Base-by-base conservation (phyloP, 192 early-diverging fungal genomes). In the Geranomyces variabilis region DNA sequence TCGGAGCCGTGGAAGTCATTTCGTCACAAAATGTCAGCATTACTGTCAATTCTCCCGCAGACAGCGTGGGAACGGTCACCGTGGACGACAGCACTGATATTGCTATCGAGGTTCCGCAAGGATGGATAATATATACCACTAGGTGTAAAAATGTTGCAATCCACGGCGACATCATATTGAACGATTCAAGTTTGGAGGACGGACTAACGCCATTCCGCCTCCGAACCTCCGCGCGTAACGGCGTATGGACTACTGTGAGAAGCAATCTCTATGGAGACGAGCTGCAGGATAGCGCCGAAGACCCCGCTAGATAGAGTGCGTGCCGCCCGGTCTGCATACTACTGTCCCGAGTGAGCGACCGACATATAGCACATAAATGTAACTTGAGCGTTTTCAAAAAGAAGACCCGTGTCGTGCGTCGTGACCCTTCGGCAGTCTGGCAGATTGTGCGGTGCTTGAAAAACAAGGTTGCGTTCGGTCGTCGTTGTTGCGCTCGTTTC, bases 1-100 rank as follows among this genome's bases (percentile, higher is more conserved):
- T 66, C 8, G 64, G 43, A 1, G 30, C 64, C 17, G 43, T 66
- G 22, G 64, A 66, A 30, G 22, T 66, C 26, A 66, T 66, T 26
- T 29, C 22, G 10, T 66, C 36, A 41, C 5, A 41, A 10, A 41
- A 41, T 10, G 36, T 41, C 10, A 41, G 36, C 36, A 10, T 41
- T 41, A 10, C 3, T 41, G 36, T 41, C 36, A 41, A 41, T 7
- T 28, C 51, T 14, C 4, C 51, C 6, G 51, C 19, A 14, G 51
- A 55, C 51, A 55, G 6, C 51, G 51, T 9, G 7, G 51, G 51
- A 3, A 55, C 51, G 6, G 51, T 55, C 51, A 55, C 51, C 51
- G 51, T 55, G 3, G 51, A 55, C 51, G 51, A 55, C 51, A 55
- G 51, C 51, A 55, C 51, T 28, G 51, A 4, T 6, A 28, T 55